Base-by-base conservation (phyloP, 1,284 basidiomycete genomes). In the Agaricales sp. region DNA sequence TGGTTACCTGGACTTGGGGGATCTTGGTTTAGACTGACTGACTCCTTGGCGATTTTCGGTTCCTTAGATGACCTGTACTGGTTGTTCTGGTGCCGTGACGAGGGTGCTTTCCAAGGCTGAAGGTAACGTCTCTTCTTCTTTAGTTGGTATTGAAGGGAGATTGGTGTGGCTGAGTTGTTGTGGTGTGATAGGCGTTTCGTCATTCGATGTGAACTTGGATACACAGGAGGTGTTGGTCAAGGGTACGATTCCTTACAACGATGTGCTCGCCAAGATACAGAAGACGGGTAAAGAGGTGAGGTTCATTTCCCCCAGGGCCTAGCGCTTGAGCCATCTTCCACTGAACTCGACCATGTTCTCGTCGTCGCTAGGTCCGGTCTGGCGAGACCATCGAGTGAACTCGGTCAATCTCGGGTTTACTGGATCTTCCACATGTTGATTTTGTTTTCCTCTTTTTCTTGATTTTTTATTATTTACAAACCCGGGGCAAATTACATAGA, bases 251-350 rank as follows among this genome's bases (percentile, higher is more conserved):
- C 59, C 73, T 8, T 89, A 86, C 61, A 85, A 90, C 0, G 72
- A 74, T 2, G 70, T 91, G 43, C 63, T 82, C 35, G 80, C 69
- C 46, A 87, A 75, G 71, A 89, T 92, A 63, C 78, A 80, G 73
- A 92, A 91, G 77, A 92, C 89, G 2, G 90, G 90, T 55, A 92
- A 92, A 67, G 77, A 82, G 74, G 80, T 81, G 51, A 49, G 70
- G 6, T 1, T 25, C 8, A 45, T 18, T 30, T 19, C n/a, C 14
- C 14, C 26, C 14, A 14, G 6, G 26, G n/a, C 6, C 14, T 30
- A 30, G 6, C 26, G 26, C 26, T 30, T 6, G n/a, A n/a, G 12
- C 30, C 30, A n/a, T n/a, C n/a, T n/a, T 12, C 12, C 12, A 12
- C 30, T 12, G n/a, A 37, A 12, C 30, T 16, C 16, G 41, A 21